Evolutionary conservation across 257 asterid species (phyloP).

Genomic region (Solanum ossicruentum): DNA sequence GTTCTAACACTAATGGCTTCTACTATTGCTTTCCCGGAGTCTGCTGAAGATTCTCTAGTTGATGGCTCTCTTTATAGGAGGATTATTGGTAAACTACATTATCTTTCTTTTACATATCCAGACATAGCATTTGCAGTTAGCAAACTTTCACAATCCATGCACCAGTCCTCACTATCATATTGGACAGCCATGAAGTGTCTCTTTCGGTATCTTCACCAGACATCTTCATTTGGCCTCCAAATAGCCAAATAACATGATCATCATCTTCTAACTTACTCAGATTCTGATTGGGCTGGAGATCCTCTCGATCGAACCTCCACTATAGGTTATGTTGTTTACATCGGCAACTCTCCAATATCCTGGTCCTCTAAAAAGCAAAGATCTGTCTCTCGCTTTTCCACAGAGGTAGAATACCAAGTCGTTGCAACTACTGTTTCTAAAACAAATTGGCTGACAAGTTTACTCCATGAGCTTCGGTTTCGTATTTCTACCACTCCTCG

Average conservation of each 20-base stretch:
- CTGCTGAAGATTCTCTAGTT: not conserved
- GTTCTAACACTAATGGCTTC: not conserved
- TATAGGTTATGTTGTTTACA: not conserved
- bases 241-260: not conserved
- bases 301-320: not conserved
- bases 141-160: not conserved
- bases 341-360: not conserved
- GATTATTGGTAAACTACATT: not conserved
- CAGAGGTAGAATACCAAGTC: not conserved
- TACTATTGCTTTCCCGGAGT: not conserved
- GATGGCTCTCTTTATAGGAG: not conserved
- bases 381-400: not conserved
- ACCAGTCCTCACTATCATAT: not conserved
- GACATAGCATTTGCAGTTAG: not conserved
- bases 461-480: not conserved
- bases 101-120: not conserved
- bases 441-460: not conserved
- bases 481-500: not conserved
- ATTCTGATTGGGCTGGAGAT: not conserved
- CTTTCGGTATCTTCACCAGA: not conserved
- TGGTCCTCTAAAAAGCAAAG: not conserved
- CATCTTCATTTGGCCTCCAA: not conserved
- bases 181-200: not conserved
- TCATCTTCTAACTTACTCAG: too few species aligned
- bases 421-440: not conserved